Evolutionary conservation across 495 filamentous ascomycete genomes (phyloP), one percentile per base, ranked within the genome.

Genomic region (Barbatosphaeria neglecta): DNA sequence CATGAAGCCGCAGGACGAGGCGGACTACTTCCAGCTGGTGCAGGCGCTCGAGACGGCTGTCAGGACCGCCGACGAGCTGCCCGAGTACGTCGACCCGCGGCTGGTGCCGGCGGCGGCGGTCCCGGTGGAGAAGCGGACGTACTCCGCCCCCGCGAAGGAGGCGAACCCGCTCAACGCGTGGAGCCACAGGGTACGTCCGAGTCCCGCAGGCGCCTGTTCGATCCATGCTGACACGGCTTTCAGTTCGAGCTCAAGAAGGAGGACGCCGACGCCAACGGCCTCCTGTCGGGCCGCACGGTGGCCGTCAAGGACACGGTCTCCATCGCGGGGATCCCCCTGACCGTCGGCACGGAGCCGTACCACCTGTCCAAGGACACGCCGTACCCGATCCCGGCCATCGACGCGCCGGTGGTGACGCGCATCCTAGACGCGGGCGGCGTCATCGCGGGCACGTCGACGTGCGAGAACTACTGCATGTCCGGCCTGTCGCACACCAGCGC

Each of bases 391-490:
- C 56, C 66, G 0, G 46, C 42, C n/a, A 51, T 59, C 39, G 63
- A 69, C 51, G 68, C 68, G n/a, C 62, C 51, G 37, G 58, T 64
- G 11, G 67, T 74, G 15, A 69, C 72, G 0, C 61, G 74, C 9
- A 45, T 73, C 2, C 53, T 79, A 0, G 66, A 69, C 40, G 61
- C 63, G 16, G 61, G 69, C 16, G 60, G 55, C 0, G 50, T 62
- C 13, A 68, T 58, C 48, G 49, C 35, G 24, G 64, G 59, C 24
- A 67, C 54, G 38, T 59, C 54, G 2, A 62, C 50, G 41, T 52
- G 70, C 62, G 54, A 74, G 60, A 73, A 71, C 51, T 43, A 69
- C 47, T 58, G 67, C 58, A 49, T 62, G 49, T 50, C 63, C 50
- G 45, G 53, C 45, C 50, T 55, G 40, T 60, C 63, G 9, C 56